Evolutionary conservation across 2,329 filamentous ascomycete species (phyloP), one percentile per base, ranked within the genome.

Genomic region (Graphilbum ipis-grandicollis): DNA sequence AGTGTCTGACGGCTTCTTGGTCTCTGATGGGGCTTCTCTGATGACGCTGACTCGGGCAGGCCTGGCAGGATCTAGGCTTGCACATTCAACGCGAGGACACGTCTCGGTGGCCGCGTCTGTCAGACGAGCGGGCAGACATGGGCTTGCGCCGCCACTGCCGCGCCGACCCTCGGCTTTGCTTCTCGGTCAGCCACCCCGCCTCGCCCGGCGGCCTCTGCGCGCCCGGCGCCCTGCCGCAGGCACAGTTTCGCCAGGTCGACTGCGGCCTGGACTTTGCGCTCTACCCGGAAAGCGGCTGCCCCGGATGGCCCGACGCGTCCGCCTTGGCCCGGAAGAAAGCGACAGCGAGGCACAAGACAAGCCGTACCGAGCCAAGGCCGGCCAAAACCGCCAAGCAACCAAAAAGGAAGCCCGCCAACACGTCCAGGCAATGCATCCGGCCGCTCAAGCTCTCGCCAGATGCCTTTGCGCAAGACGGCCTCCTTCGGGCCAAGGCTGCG

Each of bases 141-240:
- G n/a, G n/a, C n/a, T n/a, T n/a, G n/a, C n/a, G n/a, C n/a, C n/a
- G n/a, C n/a, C n/a, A n/a, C n/a, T n/a, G n/a, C n/a, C n/a, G n/a
- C n/a, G n/a, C n/a, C n/a, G n/a, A n/a, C n/a, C n/a, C n/a, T n/a
- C 28, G 35, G n/a, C 23, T 40, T 2, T 33, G 34, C 18, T 41
- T 43, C 9, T 19, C 37, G 1, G 31, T 44, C 9, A 10, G 28
- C 4, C 42, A 44, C 10, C 42, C 44, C 2, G 21, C 40, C 1
- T 36, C 36, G 13, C 28, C 44, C 1, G 21, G 19, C 8, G 44
- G 45, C 3, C 36, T 46, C 19, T 38, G 40, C 9, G 34, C 41
- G 1, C 43, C 42, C 1, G 15, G 14, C 4, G 37, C 39, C 13
- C 39, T 47, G 3, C 44, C 44, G 2, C 38, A 35, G n/a, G 44